Percentiles rank a stretch among this genome's conserved stretches.
These are phyloP conservation scores for Geotrichum candidum DNA, from an alignment of 1,139 yeast genomes.

Conservation along the genomic window DNA sequence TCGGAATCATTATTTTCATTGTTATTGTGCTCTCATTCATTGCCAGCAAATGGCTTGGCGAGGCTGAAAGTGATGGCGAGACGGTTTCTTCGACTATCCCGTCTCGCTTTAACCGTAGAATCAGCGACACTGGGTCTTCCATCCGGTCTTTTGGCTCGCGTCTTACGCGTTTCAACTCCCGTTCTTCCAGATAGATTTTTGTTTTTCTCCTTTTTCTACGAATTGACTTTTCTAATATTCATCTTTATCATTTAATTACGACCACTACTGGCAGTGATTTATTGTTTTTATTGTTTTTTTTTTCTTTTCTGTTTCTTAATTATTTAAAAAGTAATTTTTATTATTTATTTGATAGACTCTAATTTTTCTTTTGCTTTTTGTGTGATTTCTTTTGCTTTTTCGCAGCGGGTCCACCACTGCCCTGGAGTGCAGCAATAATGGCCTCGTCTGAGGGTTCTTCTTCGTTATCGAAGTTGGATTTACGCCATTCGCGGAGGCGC, in stretches of 20 bases:
- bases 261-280: neutral
- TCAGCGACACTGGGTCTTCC: neutral
- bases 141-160: slow-evolving; percentile 1
- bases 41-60: slow-evolving; percentile 25
- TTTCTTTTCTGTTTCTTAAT: neutral
- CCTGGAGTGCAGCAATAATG: slow-evolving; percentile 8
- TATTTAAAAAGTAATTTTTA: neutral
- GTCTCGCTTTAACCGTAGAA: neutral
- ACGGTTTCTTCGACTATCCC: neutral
- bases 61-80: slow-evolving; percentile 9
- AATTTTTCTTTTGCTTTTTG: slow-evolving; percentile 14
- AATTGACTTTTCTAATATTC: neutral
- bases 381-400: slow-evolving; percentile 4
- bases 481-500: slow-evolving; percentile 85
- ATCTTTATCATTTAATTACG: neutral
- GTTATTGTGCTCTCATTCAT: slow-evolving; percentile 22
- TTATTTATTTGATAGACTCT: neutral
- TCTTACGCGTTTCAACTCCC: neutral
- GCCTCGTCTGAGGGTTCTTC: slow-evolving; percentile 47
- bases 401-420: neutral
- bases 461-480: slow-evolving; percentile 63
- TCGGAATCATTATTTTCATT: slow-evolving; percentile 38
- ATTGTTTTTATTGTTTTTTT: neutral
- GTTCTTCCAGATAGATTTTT: neutral
- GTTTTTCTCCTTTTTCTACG: neutral